Evolutionary conservation across 1,284 basidiomycete species (phyloP).

Genomic region (Laetiporus sulphureus): DNA sequence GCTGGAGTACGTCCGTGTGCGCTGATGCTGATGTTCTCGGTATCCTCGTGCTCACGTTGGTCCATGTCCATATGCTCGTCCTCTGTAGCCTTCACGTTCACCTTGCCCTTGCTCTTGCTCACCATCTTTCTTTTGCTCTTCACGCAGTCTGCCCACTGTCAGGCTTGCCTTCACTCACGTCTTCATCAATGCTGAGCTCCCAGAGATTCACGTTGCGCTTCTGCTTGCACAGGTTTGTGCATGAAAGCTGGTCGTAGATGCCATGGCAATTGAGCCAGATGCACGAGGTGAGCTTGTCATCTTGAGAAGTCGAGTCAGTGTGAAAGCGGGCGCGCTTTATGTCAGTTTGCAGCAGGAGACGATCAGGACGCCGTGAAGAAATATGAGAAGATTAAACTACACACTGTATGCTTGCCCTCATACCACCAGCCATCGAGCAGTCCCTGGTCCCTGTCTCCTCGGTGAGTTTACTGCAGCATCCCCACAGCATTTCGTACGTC

Average conservation of each 20-base stretch:
- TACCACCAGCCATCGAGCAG: slow-evolving; percentile 82
- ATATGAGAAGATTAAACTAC: too few relatives aligned
- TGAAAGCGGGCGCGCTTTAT: slow-evolving; percentile 69
- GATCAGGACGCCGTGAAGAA: background rate
- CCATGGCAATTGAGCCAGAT: slow-evolving; percentile 44
- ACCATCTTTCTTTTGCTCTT: slow-evolving; percentile 15
- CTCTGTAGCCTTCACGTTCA: slow-evolving; percentile 11
- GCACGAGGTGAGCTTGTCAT: slow-evolving; percentile 65
- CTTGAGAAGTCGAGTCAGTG: slow-evolving; percentile 56
- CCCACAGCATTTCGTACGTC: too few relatives aligned
- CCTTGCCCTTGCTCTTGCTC: slow-evolving; percentile 11
- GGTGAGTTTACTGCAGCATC: slow-evolving; percentile 51
- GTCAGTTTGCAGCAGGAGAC: slow-evolving; percentile 50
- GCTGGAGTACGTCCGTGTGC: slow-evolving; percentile 8
- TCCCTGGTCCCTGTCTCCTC: too few relatives aligned
- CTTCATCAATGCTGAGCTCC: slow-evolving; percentile 23
- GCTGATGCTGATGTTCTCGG: slow-evolving; percentile 16
- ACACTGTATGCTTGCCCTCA: too few relatives aligned
- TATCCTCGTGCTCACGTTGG: too few relatives aligned
- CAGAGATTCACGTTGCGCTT: slow-evolving; percentile 19
- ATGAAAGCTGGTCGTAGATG: slow-evolving; percentile 29
- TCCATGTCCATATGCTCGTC: slow-evolving; percentile 24
- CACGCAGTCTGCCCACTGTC: slow-evolving; percentile 29
- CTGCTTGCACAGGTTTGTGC: slow-evolving; percentile 22
- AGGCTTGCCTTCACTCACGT: slow-evolving; percentile 23